Evolutionary conservation across 441 rosid genomes (phyloP).

Genomic region (Geranium incanum): DNA sequence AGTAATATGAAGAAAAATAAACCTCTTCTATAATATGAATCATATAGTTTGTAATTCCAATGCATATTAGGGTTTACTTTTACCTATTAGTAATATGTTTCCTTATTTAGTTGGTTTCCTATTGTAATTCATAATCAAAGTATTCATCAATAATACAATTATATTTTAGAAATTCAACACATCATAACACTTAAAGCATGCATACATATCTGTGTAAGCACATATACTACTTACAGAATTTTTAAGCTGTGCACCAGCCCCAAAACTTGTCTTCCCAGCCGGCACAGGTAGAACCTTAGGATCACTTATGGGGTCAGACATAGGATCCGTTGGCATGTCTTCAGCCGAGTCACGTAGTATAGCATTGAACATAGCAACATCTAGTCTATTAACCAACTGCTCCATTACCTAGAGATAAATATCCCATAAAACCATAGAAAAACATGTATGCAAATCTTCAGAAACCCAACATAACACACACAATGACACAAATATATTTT

Average conservation of each 20-base stretch:
- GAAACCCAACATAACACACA: background rate
- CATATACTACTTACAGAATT: conserved; percentile 1
- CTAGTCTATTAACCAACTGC: conserved; percentile 86
- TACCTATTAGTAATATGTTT: too few relatives aligned
- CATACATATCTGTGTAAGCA: background rate
- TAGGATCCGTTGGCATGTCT: conserved; percentile 92
- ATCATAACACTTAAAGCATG: background rate
- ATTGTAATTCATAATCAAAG: too few relatives aligned
- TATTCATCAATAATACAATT: too few relatives aligned
- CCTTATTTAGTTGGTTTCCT: too few relatives aligned
- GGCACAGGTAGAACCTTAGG: conserved; percentile 81
- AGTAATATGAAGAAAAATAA: background rate
- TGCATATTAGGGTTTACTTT: too few relatives aligned
- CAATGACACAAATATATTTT: background rate
- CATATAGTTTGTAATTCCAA: background rate
- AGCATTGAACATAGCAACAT: conserved; percentile 97
- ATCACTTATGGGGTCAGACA: conserved; percentile 88
- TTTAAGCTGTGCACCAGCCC: conserved; percentile 68
- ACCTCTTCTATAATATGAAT: background rate
- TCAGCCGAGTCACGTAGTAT: conserved; percentile 85
- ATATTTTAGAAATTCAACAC: background rate
- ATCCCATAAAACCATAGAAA: background rate
- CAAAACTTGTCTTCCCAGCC: conserved; percentile 72
- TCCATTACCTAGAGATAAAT: conserved; percentile 64
- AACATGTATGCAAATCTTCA: background rate